These are phyloP conservation scores for Monosporozyma unispora DNA, from an alignment of 805 yeast genomes.

Conservation along the genomic window DNA sequence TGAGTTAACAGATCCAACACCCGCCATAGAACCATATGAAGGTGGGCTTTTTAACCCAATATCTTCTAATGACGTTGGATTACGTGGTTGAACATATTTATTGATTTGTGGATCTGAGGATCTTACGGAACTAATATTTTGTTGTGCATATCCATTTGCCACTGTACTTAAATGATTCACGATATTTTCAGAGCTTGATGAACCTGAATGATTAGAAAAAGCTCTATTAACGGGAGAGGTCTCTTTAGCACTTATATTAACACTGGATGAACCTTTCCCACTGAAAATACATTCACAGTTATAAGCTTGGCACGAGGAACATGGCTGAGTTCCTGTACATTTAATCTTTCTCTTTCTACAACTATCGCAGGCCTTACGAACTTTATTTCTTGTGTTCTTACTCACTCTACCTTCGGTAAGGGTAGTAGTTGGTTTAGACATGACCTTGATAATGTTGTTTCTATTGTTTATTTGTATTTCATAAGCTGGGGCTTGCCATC, in stretches of 20 bases:
- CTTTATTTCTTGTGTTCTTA: constrained; percentile 5
- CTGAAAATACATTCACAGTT: constrained; percentile 22
- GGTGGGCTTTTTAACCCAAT: neutral
- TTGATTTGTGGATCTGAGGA: neutral
- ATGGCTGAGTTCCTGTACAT: constrained; percentile 29
- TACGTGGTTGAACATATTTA: neutral
- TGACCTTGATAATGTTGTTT: neutral
- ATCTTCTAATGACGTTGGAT: neutral
- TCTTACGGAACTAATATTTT: neutral
- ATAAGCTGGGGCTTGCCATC: neutral
- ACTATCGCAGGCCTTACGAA: constrained; percentile 24
- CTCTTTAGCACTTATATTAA: neutral
- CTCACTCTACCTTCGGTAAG: neutral
- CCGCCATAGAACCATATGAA: neutral
- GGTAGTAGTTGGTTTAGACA: neutral
- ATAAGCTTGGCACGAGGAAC: constrained; percentile 26
- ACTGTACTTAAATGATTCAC: neutral
- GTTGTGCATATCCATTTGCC: neutral
- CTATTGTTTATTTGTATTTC: neutral
- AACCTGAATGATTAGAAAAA: neutral
- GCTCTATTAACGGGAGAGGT: neutral
- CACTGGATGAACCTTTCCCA: neutral
- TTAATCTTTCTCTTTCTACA: constrained; percentile 29
- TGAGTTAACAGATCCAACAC: neutral
- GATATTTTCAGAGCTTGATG: neutral